phyloP scores from a whole-genome alignment of 2,329 filamentous ascomycete genomes.

The Verticillium nonalfalfae region DNA sequence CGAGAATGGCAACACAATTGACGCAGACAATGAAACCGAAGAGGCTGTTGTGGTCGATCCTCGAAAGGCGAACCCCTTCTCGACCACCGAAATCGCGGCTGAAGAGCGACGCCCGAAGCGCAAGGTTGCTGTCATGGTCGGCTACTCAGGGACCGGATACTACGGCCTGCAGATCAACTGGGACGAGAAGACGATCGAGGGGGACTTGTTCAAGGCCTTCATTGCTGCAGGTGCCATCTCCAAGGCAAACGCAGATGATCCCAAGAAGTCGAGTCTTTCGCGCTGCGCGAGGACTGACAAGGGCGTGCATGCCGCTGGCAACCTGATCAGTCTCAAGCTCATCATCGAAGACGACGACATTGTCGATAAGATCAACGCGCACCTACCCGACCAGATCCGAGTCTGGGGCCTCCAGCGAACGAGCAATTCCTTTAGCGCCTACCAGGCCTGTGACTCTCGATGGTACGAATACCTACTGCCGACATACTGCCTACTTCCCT shows the following conservation, averaged over 20 bases:
- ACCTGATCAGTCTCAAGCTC: constrained; percentile 90
- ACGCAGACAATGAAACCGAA: constrained; percentile 5
- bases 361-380: constrained; percentile 83
- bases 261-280: constrained; percentile 90
- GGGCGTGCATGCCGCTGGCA: constrained; percentile 92
- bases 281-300: constrained; percentile 96
- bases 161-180: constrained; percentile 91
- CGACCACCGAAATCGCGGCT: constrained; percentile 76
- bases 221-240: constrained; percentile 88
- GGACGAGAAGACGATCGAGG: constrained; percentile 87
- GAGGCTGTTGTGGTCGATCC: constrained; percentile 8
- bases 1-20: constrained; percentile 24
- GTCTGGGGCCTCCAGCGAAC: constrained; percentile 92
- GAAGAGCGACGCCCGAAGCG: constrained; percentile 87
- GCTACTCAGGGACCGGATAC: constrained; percentile 94
- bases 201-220: constrained; percentile 88
- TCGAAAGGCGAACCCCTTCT: constrained; percentile 39
- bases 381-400: constrained; percentile 81
- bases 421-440: constrained; percentile 87
- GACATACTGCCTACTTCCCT: constrained; percentile 85
- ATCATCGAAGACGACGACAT: constrained; percentile 89
- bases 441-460: constrained; percentile 88
- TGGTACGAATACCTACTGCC: constrained; percentile 98
- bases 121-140: constrained; percentile 93
- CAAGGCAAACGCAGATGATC: constrained; percentile 93